Base-by-base conservation (phyloP, 345 rosid genomes). In the Microthlaspi erraticum region DNA sequence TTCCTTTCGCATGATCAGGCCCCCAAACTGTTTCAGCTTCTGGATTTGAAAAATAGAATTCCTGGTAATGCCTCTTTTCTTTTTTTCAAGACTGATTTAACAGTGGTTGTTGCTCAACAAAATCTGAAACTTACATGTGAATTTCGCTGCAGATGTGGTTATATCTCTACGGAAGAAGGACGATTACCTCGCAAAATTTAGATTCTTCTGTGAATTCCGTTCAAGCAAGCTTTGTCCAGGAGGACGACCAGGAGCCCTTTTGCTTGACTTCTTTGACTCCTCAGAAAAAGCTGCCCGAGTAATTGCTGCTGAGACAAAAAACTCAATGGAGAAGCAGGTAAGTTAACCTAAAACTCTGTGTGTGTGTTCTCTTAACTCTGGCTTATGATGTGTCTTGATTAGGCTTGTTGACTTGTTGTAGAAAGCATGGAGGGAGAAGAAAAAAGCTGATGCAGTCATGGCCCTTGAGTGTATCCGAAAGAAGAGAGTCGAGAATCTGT, bases 351-450 rank as follows among this genome's bases (percentile, higher is more conserved):
- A n/a, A n/a, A n/a, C n/a, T n/a, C n/a, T n/a, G n/a, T n/a, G n/a
- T n/a, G n/a, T n/a, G n/a, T n/a, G n/a, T n/a, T n/a, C n/a, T n/a
- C n/a, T n/a, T n/a, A n/a, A n/a, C n/a, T n/a, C n/a, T 55, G 50
- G 31, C 59, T 36, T 38, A 12, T 56, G 43, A 29, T 56, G 20
- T 64, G 34, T 63, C 12, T 52, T 42, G 46, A 49, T 10, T 41
- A 42, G 42, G 14, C 13, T 72, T 64, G 34, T 64, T 46, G 26
- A 36, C 34, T 13, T 72, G 57, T 17, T 61, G 10, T 44, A 72
- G 77, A 72, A 13, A 55, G 71, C 59, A 3, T 36, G 19, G 51
- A 26, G 50, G 58, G 71, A 64, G 51, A 72, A 64, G 77, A 64
- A 4, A 37, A 55, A 57, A 46, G 65, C 42, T 6, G 58, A 72